These are phyloP conservation scores for Flaveria sonorensis DNA, from an alignment of 129 eudicot genomes.

Conservation along the genomic window DNA sequence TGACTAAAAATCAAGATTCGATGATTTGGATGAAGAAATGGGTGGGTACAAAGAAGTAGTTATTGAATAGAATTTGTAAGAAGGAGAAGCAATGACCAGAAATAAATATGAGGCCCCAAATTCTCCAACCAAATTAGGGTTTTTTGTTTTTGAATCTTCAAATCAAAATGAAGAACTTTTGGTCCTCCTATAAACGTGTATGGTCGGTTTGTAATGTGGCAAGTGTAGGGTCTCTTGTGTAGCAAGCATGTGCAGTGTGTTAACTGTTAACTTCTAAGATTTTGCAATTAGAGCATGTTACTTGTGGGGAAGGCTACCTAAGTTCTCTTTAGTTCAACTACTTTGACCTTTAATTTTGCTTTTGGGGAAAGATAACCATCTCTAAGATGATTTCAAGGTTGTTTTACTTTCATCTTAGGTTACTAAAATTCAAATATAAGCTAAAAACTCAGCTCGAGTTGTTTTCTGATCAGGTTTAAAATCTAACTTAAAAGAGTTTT, in stretches of 20 bases:
- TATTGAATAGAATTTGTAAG: conserved; percentile 22
- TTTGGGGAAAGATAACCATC: background rate
- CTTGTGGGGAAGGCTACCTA: conserved; percentile 40
- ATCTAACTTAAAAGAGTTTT: too few relatives aligned
- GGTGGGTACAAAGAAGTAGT: conserved; percentile 40
- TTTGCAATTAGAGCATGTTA: conserved; percentile 29
- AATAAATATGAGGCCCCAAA: conserved; percentile 52
- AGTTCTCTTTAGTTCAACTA: conserved; percentile 25
- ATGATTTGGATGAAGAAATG: conserved; percentile 40
- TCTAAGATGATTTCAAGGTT: background rate
- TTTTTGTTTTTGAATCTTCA: conserved; percentile 23
- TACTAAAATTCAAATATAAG: too few relatives aligned
- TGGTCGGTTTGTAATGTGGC: conserved; percentile 31
- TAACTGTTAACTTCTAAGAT: conserved; percentile 1
- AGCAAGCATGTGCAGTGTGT: conserved; percentile 11
- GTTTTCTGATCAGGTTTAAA: too few relatives aligned
- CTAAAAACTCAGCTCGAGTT: too few relatives aligned
- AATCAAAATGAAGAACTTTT: conserved; percentile 18
- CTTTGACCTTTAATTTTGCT: conserved; percentile 22
- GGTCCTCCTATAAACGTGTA: conserved; percentile 24
- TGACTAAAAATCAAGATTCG: conserved; percentile 35
- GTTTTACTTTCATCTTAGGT: too few relatives aligned
- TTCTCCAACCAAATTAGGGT: conserved; percentile 36
- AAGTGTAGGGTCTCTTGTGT: conserved; percentile 28
- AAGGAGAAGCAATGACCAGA: conserved; percentile 47